These are phyloP conservation scores for Zygosaccharomyces sapae DNA, from an alignment of 1,139 yeast genomes.

Conservation along the genomic window DNA sequence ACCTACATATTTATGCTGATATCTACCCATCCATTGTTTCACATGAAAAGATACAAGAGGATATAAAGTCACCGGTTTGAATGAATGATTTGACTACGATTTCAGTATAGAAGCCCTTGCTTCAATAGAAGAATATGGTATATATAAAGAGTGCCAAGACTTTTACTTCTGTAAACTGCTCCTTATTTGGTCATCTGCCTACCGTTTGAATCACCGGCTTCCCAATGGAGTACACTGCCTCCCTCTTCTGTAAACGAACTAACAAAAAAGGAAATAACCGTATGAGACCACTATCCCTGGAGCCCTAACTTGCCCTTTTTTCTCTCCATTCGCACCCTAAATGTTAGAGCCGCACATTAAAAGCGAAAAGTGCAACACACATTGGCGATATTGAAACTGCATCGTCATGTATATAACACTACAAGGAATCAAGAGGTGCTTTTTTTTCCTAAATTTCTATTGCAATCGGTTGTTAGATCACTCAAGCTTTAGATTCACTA, in stretches of 20 bases:
- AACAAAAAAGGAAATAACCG: background rate
- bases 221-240: background rate
- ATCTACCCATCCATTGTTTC: no score
- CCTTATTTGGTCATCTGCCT: background rate
- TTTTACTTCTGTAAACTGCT: background rate
- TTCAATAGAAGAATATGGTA: no score
- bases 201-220: background rate
- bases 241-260: background rate
- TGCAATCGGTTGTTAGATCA: background rate
- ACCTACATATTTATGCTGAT: no score
- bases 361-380: background rate
- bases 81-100: background rate
- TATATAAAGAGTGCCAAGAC: background rate
- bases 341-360: background rate
- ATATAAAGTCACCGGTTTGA: background rate
- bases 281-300: background rate
- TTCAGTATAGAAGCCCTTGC: no score
- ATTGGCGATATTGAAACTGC: background rate
- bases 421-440: background rate
- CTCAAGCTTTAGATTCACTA: background rate
- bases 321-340: background rate
- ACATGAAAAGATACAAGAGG: no score
- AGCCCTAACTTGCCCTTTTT: background rate
- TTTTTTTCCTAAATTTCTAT: background rate
- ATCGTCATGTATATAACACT: background rate